phyloP scores from a whole-genome alignment of 352 stramenopile genomes.

The Globisporangium okanoganense region DNA sequence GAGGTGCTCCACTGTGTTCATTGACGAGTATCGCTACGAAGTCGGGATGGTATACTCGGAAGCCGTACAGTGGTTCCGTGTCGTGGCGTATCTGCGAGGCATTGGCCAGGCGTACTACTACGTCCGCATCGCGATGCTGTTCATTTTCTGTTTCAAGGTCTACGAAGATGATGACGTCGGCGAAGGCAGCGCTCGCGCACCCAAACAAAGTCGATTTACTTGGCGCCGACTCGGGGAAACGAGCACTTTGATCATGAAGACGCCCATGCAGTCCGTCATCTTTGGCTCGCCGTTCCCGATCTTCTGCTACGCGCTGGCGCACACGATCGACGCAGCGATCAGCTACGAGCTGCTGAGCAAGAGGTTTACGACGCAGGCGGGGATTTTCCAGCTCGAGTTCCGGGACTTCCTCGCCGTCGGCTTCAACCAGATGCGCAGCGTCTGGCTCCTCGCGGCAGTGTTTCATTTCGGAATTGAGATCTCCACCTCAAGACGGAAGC shows the following conservation, averaged over 20 bases:
- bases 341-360: slow-evolving; percentile 12
- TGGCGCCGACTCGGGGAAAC: not conserved
- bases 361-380: slow-evolving; percentile 4
- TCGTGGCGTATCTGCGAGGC: slow-evolving; percentile 22
- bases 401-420: slow-evolving; percentile 7
- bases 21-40: slow-evolving; percentile 23
- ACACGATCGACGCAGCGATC: slow-evolving; percentile 16
- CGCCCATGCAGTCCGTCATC: slow-evolving; percentile 15
- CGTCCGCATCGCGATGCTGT: slow-evolving; percentile 12
- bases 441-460: slow-evolving; percentile 11
- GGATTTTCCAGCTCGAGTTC: slow-evolving; percentile 8
- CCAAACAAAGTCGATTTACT: not conserved
- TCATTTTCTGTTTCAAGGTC: slow-evolving; percentile 3
- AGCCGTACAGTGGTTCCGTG: slow-evolving; percentile 20
- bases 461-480: not conserved
- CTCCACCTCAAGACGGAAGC: slow-evolving; percentile 1
- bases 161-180: not conserved
- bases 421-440: slow-evolving; percentile 18
- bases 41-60: slow-evolving; percentile 16
- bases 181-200: not conserved
- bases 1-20: slow-evolving; percentile 6
- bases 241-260: slow-evolving; percentile 1
- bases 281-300: slow-evolving; percentile 18
- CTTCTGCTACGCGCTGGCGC: slow-evolving; percentile 16
- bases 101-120: slow-evolving; percentile 17